Conservation (phyloP, 768 basidiomycete species). For the Boletus subcaerulescens region DNA sequence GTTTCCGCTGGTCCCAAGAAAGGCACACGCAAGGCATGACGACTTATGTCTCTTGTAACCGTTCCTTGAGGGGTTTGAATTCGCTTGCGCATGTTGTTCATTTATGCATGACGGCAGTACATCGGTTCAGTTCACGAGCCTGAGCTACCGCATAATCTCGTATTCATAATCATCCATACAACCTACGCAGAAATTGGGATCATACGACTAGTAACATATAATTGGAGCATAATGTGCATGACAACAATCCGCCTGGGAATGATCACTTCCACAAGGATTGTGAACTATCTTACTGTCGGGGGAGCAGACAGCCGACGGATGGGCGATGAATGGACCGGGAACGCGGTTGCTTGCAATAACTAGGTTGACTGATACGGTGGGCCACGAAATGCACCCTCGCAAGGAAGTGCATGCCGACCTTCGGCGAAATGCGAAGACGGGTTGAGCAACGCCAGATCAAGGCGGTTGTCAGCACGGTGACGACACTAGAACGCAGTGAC, state of each 20-base stretch:
- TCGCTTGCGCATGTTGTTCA: background rate
- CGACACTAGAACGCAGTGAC: constrained; percentile 73
- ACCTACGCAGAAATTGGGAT: constrained; percentile 3
- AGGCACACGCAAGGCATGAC: constrained; percentile 17
- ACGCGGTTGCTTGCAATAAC: constrained; percentile 15
- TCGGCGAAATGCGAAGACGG: constrained; percentile 4
- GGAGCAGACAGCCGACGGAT: background rate
- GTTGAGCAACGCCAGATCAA: constrained; percentile 8
- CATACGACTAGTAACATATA: constrained; percentile 15
- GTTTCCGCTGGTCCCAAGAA: constrained; percentile 14
- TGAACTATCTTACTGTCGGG: constrained; percentile 2
- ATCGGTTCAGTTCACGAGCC: background rate
- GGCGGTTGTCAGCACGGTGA: background rate
- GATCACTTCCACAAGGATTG: constrained; percentile 1
- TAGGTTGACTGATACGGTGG: constrained; percentile 9
- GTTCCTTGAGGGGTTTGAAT: background rate
- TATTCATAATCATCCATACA: constrained; percentile 23
- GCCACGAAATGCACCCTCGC: constrained; percentile 6
- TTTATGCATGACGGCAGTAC: background rate
- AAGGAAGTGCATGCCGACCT: constrained; percentile 8
- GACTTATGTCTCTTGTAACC: too few relatives aligned
- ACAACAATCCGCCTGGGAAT: constrained; percentile 9
- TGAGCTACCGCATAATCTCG: background rate
- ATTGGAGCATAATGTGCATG: constrained; percentile 23
- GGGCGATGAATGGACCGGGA: background rate